phyloP scores from a whole-genome alignment of 495 filamentous ascomycete genomes.

The Sporormia fimetaria region DNA sequence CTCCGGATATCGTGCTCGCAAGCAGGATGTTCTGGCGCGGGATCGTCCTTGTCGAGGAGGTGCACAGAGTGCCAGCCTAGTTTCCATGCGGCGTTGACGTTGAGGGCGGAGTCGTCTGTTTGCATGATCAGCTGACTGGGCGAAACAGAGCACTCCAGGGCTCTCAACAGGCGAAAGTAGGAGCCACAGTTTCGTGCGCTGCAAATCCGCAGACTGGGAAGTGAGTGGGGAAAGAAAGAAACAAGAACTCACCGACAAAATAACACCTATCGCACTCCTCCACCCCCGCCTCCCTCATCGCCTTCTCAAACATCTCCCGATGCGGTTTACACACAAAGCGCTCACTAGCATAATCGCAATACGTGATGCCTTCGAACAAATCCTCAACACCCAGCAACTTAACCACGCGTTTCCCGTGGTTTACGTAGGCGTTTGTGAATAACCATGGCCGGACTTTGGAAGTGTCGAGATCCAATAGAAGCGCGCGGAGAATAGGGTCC shows the following conservation, averaged over 20 bases:
- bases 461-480: slow-evolving; percentile 69
- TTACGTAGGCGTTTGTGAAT: slow-evolving; percentile 92
- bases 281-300: slow-evolving; percentile 39
- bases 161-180: too few species aligned
- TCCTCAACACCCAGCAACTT: slow-evolving; percentile 71
- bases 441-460: slow-evolving; percentile 81
- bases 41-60: slow-evolving; percentile 61
- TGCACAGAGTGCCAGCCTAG: slow-evolving; percentile 74
- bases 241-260: slow-evolving; percentile 62
- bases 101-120: slow-evolving; percentile 69
- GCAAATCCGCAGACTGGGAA: neutral
- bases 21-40: slow-evolving; percentile 46
- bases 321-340: slow-evolving; percentile 77
- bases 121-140: neutral
- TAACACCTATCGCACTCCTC: slow-evolving; percentile 48
- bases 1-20: slow-evolving; percentile 57
- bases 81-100: slow-evolving; percentile 57
- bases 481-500: slow-evolving; percentile 56
- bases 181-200: neutral
- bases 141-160: too few species aligned
- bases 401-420: slow-evolving; percentile 72
- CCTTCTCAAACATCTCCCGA: slow-evolving; percentile 73
- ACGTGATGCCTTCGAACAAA: slow-evolving; percentile 86
- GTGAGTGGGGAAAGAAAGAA: neutral
- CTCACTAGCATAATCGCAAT: slow-evolving; percentile 65